phyloP scores from a whole-genome alignment of 495 filamentous ascomycete genomes.

The Annulohypoxylon maeteangense region DNA sequence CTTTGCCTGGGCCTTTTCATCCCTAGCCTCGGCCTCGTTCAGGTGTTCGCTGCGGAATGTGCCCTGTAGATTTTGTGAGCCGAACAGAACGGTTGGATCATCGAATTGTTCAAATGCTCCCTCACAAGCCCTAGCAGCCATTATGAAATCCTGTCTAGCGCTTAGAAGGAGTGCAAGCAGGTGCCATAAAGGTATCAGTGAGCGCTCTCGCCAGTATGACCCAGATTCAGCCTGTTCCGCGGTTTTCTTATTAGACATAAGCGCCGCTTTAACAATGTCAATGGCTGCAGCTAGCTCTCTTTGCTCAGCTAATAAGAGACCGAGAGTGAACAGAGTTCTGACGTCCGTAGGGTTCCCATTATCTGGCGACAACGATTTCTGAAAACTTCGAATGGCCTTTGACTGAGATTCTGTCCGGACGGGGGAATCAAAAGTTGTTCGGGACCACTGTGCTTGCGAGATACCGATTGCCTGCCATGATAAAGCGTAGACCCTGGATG shows the following conservation, averaged over 20 bases:
- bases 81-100: conserved; percentile 67
- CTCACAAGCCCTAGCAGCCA: conserved; percentile 82
- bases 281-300: conserved; percentile 80
- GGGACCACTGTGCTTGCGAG: conserved; percentile 85
- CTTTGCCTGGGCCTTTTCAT: conserved; percentile 51
- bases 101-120: conserved; percentile 90
- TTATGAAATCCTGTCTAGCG: conserved; percentile 83
- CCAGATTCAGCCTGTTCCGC: conserved; percentile 52
- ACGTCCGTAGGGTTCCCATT: conserved; percentile 69
- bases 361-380: conserved; percentile 73
- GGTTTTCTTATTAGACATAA: conserved; percentile 54
- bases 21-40: conserved; percentile 54
- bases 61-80: conserved; percentile 56
- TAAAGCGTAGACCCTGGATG: conserved; percentile 66
- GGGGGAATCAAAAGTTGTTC: conserved; percentile 77
- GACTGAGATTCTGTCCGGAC: conserved; percentile 73
- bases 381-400: conserved; percentile 77
- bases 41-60: conserved; percentile 64
- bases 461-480: conserved; percentile 85
- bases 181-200: conserved; percentile 81
- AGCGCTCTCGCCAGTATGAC: conserved; percentile 62
- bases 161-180: conserved; percentile 86
- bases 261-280: conserved; percentile 72
- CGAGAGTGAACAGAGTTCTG: conserved; percentile 82
- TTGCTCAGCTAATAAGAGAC: conserved; percentile 80